These are phyloP conservation scores for Usnea hakonensis DNA, from an alignment of 495 filamentous ascomycete genomes.

Conservation along the genomic window DNA sequence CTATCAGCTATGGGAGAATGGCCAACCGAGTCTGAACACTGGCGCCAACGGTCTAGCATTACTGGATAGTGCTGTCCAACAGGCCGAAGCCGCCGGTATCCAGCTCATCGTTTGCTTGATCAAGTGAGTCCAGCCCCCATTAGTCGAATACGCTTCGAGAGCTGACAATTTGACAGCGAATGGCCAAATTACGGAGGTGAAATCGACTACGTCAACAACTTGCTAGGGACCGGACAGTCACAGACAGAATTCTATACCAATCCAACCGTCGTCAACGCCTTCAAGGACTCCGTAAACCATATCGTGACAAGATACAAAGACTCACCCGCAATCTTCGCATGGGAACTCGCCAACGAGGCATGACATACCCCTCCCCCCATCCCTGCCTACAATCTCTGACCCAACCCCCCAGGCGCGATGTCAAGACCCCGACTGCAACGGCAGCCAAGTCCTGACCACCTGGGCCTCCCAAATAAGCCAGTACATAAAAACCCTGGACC, in stretches of 20 bases:
- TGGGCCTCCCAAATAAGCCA: conserved; percentile 42
- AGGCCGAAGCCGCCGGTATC: conserved; percentile 46
- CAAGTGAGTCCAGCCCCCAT: background rate
- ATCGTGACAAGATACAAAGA: conserved; percentile 44
- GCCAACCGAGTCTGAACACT: conserved; percentile 56
- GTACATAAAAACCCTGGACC: conserved; percentile 45
- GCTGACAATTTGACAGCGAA: conserved; percentile 17
- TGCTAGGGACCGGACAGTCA: background rate
- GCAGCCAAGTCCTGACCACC: conserved; percentile 29
- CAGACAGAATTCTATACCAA: conserved; percentile 35
- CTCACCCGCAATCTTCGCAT: conserved; percentile 44
- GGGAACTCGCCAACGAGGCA: conserved; percentile 49
- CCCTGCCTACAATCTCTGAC: background rate
- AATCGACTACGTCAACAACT: conserved; percentile 24
- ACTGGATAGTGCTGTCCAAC: conserved; percentile 54
- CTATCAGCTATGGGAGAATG: conserved; percentile 50
- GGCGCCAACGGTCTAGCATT: conserved; percentile 56
- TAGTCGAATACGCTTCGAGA: conserved; percentile 1
- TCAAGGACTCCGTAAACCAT: conserved; percentile 36
- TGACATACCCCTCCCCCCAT: background rate
- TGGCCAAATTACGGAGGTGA: conserved; percentile 23
- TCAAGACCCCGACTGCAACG: conserved; percentile 24
- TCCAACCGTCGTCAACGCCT: conserved; percentile 41
- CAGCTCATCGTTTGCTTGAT: conserved; percentile 50
- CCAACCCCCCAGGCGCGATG: conserved; percentile 31